Evolutionary conservation across 2,329 filamentous ascomycete genomes (phyloP).

Genomic region (Chaetomium sp.): DNA sequence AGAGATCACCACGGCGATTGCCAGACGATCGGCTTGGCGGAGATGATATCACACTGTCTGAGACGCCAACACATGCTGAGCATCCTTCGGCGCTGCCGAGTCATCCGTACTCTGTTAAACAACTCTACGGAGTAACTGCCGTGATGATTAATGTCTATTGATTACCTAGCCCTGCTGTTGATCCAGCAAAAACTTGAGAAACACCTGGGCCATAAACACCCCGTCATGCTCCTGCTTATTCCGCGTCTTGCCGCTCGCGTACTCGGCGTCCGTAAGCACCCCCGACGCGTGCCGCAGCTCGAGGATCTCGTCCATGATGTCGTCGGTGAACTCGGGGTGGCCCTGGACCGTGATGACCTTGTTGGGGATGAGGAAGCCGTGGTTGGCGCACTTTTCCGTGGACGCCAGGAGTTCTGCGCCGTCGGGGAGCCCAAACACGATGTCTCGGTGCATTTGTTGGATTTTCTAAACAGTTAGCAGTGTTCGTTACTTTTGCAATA

Average conservation of each 20-base stretch:
- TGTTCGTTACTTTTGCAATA: background rate
- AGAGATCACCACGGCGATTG: background rate
- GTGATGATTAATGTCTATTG: no score
- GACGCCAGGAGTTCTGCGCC: constrained; percentile 57
- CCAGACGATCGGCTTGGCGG: constrained; percentile 8
- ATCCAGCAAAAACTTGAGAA: constrained; percentile 70
- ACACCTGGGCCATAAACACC: constrained; percentile 63
- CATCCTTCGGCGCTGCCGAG: background rate
- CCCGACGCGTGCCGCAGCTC: constrained; percentile 57
- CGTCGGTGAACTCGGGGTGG: constrained; percentile 73
- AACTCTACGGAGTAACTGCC: no score
- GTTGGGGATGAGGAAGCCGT: constrained; percentile 67
- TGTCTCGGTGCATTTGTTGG: constrained; percentile 83
- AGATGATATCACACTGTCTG: background rate
- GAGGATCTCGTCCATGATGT: constrained; percentile 65
- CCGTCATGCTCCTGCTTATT: constrained; percentile 70
- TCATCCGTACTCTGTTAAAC: no score
- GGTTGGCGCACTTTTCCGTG: constrained; percentile 63
- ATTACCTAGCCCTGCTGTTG: background rate
- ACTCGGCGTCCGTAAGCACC: constrained; percentile 64
- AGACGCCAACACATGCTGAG: no score
- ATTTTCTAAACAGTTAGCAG: constrained; percentile 44
- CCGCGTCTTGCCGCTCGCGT: constrained; percentile 59
- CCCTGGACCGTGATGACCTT: constrained; percentile 73
- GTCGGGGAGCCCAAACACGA: constrained; percentile 58